phyloP scores from a whole-genome alignment of 2,329 filamentous ascomycete species.

The Calcarisporium arbuscula region DNA sequence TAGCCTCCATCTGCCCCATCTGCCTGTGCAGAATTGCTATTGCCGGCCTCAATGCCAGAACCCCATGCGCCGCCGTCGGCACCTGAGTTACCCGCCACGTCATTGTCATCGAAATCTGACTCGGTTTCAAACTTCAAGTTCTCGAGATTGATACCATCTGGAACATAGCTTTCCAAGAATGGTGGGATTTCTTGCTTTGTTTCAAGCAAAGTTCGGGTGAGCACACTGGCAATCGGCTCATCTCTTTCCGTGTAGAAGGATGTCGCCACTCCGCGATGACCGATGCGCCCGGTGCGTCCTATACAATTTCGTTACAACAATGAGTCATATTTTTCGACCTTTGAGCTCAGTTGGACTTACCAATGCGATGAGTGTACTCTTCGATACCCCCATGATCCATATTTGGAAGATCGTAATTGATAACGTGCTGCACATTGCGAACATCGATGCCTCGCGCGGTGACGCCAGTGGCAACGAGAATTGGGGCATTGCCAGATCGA shows the following conservation, averaged over 20 bases:
- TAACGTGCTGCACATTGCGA: slow-evolving; percentile 77
- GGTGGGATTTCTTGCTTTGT: slow-evolving; percentile 73
- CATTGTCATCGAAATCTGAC: slow-evolving; percentile 42
- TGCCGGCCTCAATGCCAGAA: not conserved
- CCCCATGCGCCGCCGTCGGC: slow-evolving; percentile 12
- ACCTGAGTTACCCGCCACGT: slow-evolving; percentile 20
- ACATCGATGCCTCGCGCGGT: slow-evolving; percentile 86
- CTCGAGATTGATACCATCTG: slow-evolving; percentile 41
- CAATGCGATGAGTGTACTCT: slow-evolving; percentile 92
- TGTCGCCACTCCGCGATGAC: slow-evolving; percentile 75
- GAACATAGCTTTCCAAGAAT: slow-evolving; percentile 63
- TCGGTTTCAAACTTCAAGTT: slow-evolving; percentile 51
- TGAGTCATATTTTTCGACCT: not conserved
- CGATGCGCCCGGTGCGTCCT: slow-evolving; percentile 92
- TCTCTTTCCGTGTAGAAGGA: slow-evolving; percentile 84
- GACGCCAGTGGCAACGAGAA: slow-evolving; percentile 81
- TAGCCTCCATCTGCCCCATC: slow-evolving; percentile 5
- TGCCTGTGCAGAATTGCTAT: no score
- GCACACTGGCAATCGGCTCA: slow-evolving; percentile 61
- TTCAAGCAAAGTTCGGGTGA: slow-evolving; percentile 79
- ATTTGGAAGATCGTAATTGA: slow-evolving; percentile 86
- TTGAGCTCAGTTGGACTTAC: slow-evolving; percentile 38
- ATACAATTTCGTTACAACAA: slow-evolving; percentile 1
- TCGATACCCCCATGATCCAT: slow-evolving; percentile 75
- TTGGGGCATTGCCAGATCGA: slow-evolving; percentile 64